Conservation (phyloP, 2,329 filamentous ascomycete species). For the Ophiostoma tasmaniense region DNA sequence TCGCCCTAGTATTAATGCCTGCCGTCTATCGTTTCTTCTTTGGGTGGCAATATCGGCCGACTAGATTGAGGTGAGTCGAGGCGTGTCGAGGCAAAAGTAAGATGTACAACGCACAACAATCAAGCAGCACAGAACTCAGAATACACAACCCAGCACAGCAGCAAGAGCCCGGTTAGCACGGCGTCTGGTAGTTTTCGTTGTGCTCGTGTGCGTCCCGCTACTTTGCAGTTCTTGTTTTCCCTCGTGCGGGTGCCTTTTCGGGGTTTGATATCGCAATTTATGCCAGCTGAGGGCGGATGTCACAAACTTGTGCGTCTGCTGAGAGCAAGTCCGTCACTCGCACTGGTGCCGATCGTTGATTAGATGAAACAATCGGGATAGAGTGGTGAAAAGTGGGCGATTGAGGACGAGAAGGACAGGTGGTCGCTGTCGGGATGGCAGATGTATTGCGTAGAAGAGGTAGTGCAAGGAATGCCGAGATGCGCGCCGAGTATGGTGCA, state of each 20-base stretch:
- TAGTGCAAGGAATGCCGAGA: not conserved
- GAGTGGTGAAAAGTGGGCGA: too few relatives aligned
- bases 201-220: not conserved
- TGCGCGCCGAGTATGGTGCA: not conserved
- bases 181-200: slow-evolving; percentile 9
- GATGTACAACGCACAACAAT: not conserved
- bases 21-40: not conserved
- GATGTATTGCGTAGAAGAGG: not conserved
- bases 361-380: not conserved
- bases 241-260: not conserved
- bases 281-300: not conserved
- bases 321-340: not conserved
- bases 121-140: not conserved
- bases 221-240: not conserved
- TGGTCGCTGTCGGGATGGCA: not conserved
- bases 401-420: not conserved
- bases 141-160: not conserved
- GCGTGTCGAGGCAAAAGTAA: not conserved
- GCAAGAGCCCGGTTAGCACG: slow-evolving; percentile 10
- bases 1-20: not conserved
- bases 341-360: not conserved
- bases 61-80: not conserved
- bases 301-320: not conserved
- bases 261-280: not conserved
- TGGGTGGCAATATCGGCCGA: not conserved